Percentiles rank a stretch among this genome's conserved stretches.
Conservation (phyloP, 2,329 filamentous ascomycete genomes). For the Phaeoacremonium minimum region DNA sequence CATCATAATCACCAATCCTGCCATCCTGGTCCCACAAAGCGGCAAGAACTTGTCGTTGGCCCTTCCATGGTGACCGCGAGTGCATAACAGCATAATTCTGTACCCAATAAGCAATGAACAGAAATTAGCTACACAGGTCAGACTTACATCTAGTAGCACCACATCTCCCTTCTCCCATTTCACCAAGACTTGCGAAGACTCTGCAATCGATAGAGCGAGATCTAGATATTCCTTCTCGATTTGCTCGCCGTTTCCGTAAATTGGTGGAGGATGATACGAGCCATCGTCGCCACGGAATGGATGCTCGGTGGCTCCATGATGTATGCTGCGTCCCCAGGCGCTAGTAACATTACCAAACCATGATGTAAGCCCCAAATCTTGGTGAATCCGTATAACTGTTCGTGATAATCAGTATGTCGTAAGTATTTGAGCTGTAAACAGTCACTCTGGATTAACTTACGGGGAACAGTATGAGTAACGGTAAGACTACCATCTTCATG, state of each 20-base stretch:
- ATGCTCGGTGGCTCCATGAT: constrained; percentile 23
- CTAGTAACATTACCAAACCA: constrained; percentile 30
- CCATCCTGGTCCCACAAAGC: constrained; percentile 23
- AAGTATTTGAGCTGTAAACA: too few species aligned
- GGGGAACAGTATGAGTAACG: constrained; percentile 24
- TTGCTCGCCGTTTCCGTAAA: constrained; percentile 20
- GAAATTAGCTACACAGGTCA: neutral
- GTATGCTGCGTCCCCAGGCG: constrained; percentile 25
- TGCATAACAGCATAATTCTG: constrained; percentile 28
- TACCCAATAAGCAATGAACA: neutral
- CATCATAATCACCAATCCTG: constrained; percentile 18
- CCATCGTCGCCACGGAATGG: constrained; percentile 24
- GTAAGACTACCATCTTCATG: constrained; percentile 27
- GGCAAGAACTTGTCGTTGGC: constrained; percentile 22
- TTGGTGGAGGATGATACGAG: constrained; percentile 26
- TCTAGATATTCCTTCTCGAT: constrained; percentile 23
- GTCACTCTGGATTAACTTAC: constrained; percentile 16
- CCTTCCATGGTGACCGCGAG: constrained; percentile 23
- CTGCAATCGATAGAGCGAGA: constrained; percentile 19
- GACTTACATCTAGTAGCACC: constrained; percentile 22
- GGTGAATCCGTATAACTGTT: constrained; percentile 20
- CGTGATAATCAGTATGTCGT: too few species aligned
- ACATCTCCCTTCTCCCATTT: constrained; percentile 23
- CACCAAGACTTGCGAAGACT: constrained; percentile 17
- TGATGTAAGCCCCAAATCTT: constrained; percentile 17